Evolutionary conservation across 2,329 filamentous ascomycete genomes (phyloP), one percentile per base, ranked within the genome.

Genomic region (Leptographium procerum): DNA sequence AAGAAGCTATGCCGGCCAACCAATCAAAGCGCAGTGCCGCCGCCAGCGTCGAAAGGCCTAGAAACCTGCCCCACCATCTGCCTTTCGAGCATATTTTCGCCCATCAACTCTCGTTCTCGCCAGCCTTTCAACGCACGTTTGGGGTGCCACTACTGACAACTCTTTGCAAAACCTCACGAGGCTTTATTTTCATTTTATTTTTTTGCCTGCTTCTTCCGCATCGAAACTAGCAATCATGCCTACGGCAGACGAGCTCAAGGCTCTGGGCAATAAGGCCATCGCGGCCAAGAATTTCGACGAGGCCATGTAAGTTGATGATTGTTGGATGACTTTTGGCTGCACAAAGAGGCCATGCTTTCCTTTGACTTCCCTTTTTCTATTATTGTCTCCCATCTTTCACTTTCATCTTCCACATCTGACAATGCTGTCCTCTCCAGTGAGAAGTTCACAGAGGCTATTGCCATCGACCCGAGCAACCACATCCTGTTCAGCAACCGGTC

Each of bases 401-500:
- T n/a, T n/a, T n/a, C n/a, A n/a, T n/a, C n/a, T n/a, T n/a, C 13
- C 11, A 8, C 28, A 26, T 31, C 51, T 45, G 36, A 31, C n/a
- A 3, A 51, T n/a, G n/a, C n/a, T n/a, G 3, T 26, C 24, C 4
- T 8, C 33, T 22, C 5, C 66, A 96, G 92, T 72, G 87, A 91
- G 66, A 94, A 96, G 70, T 99, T 99, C 75, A 88, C 91, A 59
- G 82, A 96, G 74, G 94, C 94, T 56, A 96, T 99, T 69, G 87
- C 84, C 59, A 75, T 95, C 68, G 89, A 96, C 63, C 87, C 91
- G 55, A 76, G 79, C 62, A 99, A 99, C 74, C 94, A 99, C 74
- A 92, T 99, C 65, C 87, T 99, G 59, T 99, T 92, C 81, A 97
- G 91, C 69, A 99, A 99, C 77, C 86, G 94, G 66, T 97, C 94